phyloP scores from a whole-genome alignment of 768 basidiomycete species.

The Pleurotus tuber-regium region DNA sequence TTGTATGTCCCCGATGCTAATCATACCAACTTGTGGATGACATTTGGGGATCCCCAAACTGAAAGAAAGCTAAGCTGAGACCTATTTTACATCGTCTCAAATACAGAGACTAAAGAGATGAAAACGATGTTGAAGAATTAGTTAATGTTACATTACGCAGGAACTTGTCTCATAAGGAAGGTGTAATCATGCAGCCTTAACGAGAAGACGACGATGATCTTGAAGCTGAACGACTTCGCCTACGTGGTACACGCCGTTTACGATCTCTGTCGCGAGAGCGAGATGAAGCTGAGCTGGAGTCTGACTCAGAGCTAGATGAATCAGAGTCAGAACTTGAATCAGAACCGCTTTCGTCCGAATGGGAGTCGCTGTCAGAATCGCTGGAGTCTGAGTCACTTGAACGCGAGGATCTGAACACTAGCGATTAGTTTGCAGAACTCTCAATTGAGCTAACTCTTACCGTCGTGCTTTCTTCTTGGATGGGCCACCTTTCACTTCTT shows the following conservation, averaged over 20 bases:
- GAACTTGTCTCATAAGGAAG: too few species aligned
- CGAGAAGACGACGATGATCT: conserved; percentile 6
- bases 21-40: too few species aligned
- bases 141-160: too few species aligned
- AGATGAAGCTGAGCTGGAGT: conserved; percentile 38
- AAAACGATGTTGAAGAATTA: too few species aligned
- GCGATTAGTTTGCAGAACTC: background rate
- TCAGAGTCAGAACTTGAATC: conserved; percentile 38
- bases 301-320: conserved; percentile 23
- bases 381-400: conserved; percentile 21
- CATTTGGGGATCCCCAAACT: too few species aligned
- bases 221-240: conserved; percentile 9
- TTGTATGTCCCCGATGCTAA: background rate
- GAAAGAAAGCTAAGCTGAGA: too few species aligned
- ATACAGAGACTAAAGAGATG: too few species aligned
- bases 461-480: conserved; percentile 36
- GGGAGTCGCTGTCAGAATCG: conserved; percentile 42
- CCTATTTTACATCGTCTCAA: too few species aligned
- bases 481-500: conserved; percentile 34
- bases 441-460: conserved; percentile 22
- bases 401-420: conserved; percentile 6
- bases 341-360: conserved; percentile 36
- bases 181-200: too few species aligned
- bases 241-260: conserved; percentile 36
- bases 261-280: conserved; percentile 40